Evolutionary conservation across 148 eudicot genomes (phyloP).

Genomic region (Limonium bicolor): DNA sequence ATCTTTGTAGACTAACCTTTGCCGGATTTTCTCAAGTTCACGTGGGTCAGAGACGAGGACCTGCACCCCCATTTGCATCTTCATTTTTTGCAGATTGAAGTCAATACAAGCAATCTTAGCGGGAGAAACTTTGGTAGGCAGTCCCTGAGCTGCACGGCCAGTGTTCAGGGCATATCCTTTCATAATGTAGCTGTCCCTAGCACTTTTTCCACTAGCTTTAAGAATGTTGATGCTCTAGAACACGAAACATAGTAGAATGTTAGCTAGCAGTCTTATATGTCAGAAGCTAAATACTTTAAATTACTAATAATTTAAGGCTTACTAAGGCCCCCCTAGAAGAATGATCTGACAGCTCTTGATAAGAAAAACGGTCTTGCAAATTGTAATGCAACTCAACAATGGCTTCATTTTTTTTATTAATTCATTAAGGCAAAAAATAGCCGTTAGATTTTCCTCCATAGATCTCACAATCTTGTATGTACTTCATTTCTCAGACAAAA

Average conservation of each 20-base stretch:
- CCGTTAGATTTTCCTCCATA: too few species aligned
- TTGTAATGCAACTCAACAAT: too few species aligned
- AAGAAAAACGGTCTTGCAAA: too few species aligned
- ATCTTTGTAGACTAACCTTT: constrained; percentile 70
- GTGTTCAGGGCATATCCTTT: constrained; percentile 96
- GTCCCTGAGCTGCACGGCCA: constrained; percentile 97
- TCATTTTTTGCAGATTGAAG: constrained; percentile 84
- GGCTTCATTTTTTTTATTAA: too few species aligned
- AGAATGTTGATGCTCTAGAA: constrained; percentile 68
- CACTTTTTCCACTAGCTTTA: constrained; percentile 91
- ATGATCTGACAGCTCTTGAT: too few species aligned
- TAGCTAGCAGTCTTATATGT: too few species aligned
- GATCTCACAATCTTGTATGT: too few species aligned
- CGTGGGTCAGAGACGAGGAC: constrained; percentile 82
- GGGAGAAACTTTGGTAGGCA: constrained; percentile 80
- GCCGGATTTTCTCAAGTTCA: constrained; percentile 94
- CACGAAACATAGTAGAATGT: constrained; percentile 7
- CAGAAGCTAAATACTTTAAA: too few species aligned
- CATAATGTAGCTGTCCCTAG: constrained; percentile 72
- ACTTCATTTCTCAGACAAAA: too few species aligned
- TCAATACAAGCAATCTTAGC: constrained; percentile 92
- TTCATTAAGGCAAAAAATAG: too few species aligned
- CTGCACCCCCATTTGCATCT: constrained; percentile 94
- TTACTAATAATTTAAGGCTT: too few species aligned
- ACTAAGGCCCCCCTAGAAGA: too few species aligned